These are phyloP conservation scores for Zizania latifolia DNA, from an alignment of 176 grass and related monocot species.

Conservation along the genomic window DNA sequence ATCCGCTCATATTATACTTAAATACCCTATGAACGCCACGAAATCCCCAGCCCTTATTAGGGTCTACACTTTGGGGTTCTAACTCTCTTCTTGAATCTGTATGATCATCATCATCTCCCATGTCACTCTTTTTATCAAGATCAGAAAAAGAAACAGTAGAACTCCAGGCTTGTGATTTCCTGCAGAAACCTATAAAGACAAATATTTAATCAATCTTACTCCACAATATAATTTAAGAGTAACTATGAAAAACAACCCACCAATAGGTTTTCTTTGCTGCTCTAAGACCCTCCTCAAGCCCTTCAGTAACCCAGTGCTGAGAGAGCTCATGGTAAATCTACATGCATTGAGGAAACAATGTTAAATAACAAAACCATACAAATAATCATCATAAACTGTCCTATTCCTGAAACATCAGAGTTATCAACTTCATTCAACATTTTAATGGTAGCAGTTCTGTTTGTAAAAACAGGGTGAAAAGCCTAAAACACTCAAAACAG, in stretches of 20 bases:
- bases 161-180: slow-evolving; percentile 45
- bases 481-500: too few species aligned
- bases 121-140: slow-evolving; percentile 37
- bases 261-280: slow-evolving; percentile 37
- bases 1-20: slow-evolving; percentile 1
- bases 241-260: slow-evolving; percentile 30
- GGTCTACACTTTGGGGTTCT: slow-evolving; percentile 56
- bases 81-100: slow-evolving; percentile 53
- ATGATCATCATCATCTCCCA: slow-evolving; percentile 21
- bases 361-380: slow-evolving; percentile 14
- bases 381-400: neutral
- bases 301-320: slow-evolving; percentile 42
- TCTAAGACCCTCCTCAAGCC: slow-evolving; percentile 40
- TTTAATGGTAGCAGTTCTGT: neutral
- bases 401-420: neutral
- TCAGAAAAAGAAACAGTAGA: slow-evolving; percentile 59
- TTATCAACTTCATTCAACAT: neutral
- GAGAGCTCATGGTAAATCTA: slow-evolving; percentile 57
- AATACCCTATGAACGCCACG: slow-evolving; percentile 81
- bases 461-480: too few species aligned
- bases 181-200: slow-evolving; percentile 42
- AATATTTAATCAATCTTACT: slow-evolving; percentile 9
- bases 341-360: slow-evolving; percentile 25
- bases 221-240: neutral
- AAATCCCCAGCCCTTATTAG: slow-evolving; percentile 63